Base-by-base conservation (phyloP, 352 stramenopile species). In the Paralagenidium karlingii region DNA sequence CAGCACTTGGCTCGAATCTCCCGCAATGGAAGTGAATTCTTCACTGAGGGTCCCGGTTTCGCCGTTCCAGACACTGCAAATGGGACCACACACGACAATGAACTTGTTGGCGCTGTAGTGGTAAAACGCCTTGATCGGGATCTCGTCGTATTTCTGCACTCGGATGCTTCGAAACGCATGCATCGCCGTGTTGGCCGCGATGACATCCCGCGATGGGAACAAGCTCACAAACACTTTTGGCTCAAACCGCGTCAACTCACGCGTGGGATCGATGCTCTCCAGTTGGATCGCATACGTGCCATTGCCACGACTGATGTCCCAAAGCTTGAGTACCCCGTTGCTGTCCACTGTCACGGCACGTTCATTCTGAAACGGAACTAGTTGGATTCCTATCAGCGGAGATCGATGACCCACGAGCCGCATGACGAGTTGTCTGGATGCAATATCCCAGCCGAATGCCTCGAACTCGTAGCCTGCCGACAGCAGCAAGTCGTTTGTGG, bases 381-480 rank as follows among this genome's bases (percentile, higher is more conserved):
- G 50, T 29, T 83, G 68, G 1, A 94, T 39, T 2, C 70, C 71
- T 38, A 91, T 43, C 19, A 92, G 75, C n/a, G 79, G 74, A 0
- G 67, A 60, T 9, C 66, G 65, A 47, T 94, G 79, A 9, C 79
- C 81, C 1, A 49, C 50, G 13, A 92, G 49, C 29, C 63, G 67
- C 36, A 88, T 56, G 8, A 82, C 61, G 11, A 77, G 43, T 46
- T 91, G 76, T 7, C 82, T 63, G 18, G 73, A 88, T 8, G 63
- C 58, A 11, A 94, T 49, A 43, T 94, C 81, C 81, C 81, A 94
- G 6, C 68, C 73, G 8, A 77, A 69, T 0, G 73, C 78, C 12
- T 89, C 75, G 39, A 82, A 87, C 40, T 94, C 79, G 48, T 89
- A 93, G 7, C 79, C 77, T 0, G 64, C 76, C n/a, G 63, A 86